Base-by-base conservation (phyloP, 805 yeast species). In the Hermanozyma aechmeae region DNA sequence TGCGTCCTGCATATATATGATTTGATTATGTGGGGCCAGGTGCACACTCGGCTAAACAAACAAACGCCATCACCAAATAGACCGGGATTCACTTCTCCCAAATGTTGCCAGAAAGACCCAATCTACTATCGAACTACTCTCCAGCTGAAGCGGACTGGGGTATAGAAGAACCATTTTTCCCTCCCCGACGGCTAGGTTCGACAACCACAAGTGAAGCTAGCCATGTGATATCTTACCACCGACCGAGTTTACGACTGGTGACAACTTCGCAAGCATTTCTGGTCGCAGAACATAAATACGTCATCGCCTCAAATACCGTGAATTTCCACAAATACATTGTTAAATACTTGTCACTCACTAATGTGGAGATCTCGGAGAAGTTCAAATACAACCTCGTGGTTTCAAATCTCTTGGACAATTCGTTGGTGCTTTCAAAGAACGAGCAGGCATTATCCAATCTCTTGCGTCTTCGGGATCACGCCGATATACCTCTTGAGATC, bases 401-500 rank as follows among this genome's bases (percentile, higher is more conserved):
- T 4, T 58, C 65, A 4, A 56, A 56, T 30, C 42, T 63, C 10
- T 36, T 63, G 23, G 67, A 63, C 32, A 63, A 59, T 30, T 40
- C 64, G 3, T 53, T 62, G 54, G 53, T 58, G 15, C 40, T 61
- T n/a, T 60, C 67, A 13, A 62, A 62, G 30, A 61, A 58, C 29
- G 66, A 63, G 21, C 63, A 56, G 37, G 44, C 53, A 6, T 40
- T 57, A 22, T 33, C 32, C 17, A 45, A 40, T 24, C 30, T 50
- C 15, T 24, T 35, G 3, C 29, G 27, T 18, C 24, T 31, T 13
- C 24, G 24, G 18, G 13, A 25, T 8, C 6, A 29, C n/a, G 30
- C 29, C 13, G 32, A 31, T 13, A 14, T n/a, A 6, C 25, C 20
- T 5, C 26, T 26, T 6, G 32, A 32, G 11, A 12, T 17, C 1